Base-by-base conservation (phyloP, 495 filamentous ascomycete genomes). In the Entonaema liquescens region DNA sequence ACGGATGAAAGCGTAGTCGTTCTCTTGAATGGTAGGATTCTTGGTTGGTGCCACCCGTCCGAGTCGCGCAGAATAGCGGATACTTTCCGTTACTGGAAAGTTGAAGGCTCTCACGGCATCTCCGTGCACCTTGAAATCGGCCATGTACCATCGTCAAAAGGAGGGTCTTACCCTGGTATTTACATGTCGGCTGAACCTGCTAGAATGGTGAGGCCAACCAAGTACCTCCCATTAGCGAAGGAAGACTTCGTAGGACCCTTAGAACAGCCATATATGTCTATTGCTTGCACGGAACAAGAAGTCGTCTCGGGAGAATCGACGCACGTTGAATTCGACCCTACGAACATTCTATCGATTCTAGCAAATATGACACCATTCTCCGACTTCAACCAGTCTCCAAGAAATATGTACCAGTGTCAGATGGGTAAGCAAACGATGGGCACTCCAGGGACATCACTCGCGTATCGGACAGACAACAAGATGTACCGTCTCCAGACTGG, bases 361-460 rank as follows among this genome's bases (percentile, higher is more conserved):
- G 95, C 95, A 69, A 99, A 98, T 83, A 95, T 97, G 92, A 99
- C 95, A 2, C 95, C 95, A 12, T 99, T 98, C 82, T 97, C 95
- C 67, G 93, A 99, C 78, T 97, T 97, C 84, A 99, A 99, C 82
- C 95, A 99, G 79, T 98, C 95, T 29, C 95, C 95, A 12, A 87
- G 95, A 84, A 99, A 99, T 80, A 98, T 99, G 95, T 99, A 99
- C 81, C 95, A 98, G 79, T 97, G 95, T 80, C 95, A 99, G 83
- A 99, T 99, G 95, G 93, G 94, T 79, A 99, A 99, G 79, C 95
- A 99, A 83, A 90, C 95, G 2, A 99, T 99, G 95, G 95, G 95
- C 72, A 99, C 95, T 5, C 95, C 95, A 25, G 94, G 91, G 57
- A 92, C 95, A 8, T 90, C 95, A 0, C 83, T 96, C 62, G 86